phyloP scores from a whole-genome alignment of 306 rosid species.

The Vigna radiata region DNA sequence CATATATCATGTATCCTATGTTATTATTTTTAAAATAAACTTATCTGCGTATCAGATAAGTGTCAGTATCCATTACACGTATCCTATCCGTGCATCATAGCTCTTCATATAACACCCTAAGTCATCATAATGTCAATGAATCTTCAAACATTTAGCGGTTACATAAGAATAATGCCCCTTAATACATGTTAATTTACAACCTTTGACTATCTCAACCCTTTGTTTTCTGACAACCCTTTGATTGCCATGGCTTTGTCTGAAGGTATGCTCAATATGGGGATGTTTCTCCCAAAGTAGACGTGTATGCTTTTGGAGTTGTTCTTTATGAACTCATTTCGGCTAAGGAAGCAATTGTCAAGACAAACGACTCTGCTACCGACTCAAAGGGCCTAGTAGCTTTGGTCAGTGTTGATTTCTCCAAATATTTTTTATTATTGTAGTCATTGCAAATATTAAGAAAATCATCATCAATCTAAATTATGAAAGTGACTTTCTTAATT shows the following conservation, averaged over 20 bases:
- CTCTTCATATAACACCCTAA: too few relatives aligned
- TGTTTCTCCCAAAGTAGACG: constrained; percentile 93
- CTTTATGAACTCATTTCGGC: constrained; percentile 94
- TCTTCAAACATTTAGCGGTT: background rate
- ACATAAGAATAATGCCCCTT: background rate
- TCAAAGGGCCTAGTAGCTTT: constrained; percentile 83
- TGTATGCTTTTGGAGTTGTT: constrained; percentile 94
- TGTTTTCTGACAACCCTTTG: background rate
- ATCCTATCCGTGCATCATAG: too few relatives aligned
- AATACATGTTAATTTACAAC: background rate
- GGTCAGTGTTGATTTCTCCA: constrained; percentile 55
- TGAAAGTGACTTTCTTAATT: constrained; percentile 1
- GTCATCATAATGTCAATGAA: too few relatives aligned
- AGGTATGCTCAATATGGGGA: constrained; percentile 97
- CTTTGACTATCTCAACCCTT: too few relatives aligned
- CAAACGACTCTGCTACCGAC: constrained; percentile 55
- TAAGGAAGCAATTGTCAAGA: constrained; percentile 79
- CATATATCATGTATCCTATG: too few relatives aligned
- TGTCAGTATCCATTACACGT: too few relatives aligned
- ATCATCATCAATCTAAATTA: constrained; percentile 17
- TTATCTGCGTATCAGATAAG: too few relatives aligned
- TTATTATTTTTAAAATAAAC: too few relatives aligned
- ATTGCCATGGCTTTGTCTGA: constrained; percentile 36
- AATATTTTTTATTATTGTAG: constrained; percentile 1
- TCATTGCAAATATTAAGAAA: constrained; percentile 16